phyloP scores from a whole-genome alignment of 2,329 filamentous ascomycete genomes.

The Diaporthe longicolla region DNA sequence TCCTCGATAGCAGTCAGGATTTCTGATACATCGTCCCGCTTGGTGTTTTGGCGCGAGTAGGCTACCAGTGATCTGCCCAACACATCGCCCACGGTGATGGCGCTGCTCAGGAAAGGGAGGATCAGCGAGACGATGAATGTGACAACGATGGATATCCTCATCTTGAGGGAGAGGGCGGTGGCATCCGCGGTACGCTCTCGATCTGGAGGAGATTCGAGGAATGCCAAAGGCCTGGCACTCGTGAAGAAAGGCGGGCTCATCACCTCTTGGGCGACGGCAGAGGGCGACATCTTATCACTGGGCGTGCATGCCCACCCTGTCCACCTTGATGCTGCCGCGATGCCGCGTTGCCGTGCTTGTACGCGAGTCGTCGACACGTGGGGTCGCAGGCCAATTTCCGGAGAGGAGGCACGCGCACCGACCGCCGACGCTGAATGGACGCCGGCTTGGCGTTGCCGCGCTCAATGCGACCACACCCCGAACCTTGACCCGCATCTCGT shows the following conservation, averaged over 20 bases:
- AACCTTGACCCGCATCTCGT: slow-evolving; percentile 8
- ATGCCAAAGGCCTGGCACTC: background rate
- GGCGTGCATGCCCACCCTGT: no score
- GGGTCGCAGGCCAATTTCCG: slow-evolving; percentile 25
- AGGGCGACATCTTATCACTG: background rate
- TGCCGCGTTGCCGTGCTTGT: slow-evolving; percentile 1
- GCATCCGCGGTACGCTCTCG: background rate
- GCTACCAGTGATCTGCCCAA: slow-evolving; percentile 29
- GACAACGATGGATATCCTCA: slow-evolving; percentile 32
- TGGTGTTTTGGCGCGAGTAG: slow-evolving; percentile 18
- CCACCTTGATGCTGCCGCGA: background rate
- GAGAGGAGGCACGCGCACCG: slow-evolving; percentile 21
- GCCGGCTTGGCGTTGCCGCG: slow-evolving; percentile 21
- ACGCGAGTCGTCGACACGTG: slow-evolving; percentile 19
- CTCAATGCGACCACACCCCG: slow-evolving; percentile 20
- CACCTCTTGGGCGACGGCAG: background rate
- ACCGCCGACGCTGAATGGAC: slow-evolving; percentile 26
- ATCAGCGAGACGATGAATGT: slow-evolving; percentile 18
- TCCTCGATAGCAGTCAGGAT: slow-evolving; percentile 39
- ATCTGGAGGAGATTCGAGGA: background rate
- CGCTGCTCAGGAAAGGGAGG: slow-evolving; percentile 27
- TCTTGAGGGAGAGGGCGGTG: background rate
- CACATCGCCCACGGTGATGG: slow-evolving; percentile 34
- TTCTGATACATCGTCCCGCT: slow-evolving; percentile 32
- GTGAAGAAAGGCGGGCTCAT: background rate